Evolutionary conservation across 306 rosid genomes (phyloP).

Genomic region (Lathyrus sativus): DNA sequence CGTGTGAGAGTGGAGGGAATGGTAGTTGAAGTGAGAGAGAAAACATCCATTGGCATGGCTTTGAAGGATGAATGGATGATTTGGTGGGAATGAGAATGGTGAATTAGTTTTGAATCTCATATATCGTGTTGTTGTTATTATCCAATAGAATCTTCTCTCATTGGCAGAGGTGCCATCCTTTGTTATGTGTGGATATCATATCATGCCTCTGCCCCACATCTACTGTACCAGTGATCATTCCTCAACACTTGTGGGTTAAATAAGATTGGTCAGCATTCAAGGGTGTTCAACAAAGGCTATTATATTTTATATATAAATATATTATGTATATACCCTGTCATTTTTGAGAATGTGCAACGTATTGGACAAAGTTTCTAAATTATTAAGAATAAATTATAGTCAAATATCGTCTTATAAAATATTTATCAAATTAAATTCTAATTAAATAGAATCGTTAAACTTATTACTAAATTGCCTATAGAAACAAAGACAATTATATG

Average conservation of each 20-base stretch:
- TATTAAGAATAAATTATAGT: too few species aligned
- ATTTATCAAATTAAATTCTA: too few species aligned
- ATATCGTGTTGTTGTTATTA: conserved; percentile 9
- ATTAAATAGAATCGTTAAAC: too few species aligned
- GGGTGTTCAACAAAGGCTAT: background rate
- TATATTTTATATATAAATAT: too few species aligned
- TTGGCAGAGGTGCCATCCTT: conserved; percentile 43
- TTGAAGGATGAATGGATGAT: background rate
- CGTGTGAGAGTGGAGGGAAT: conserved; percentile 55
- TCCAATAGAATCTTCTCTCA: conserved; percentile 42
- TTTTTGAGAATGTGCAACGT: too few species aligned
- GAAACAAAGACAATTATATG: too few species aligned
- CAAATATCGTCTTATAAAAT: too few species aligned
- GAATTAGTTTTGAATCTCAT: conserved; percentile 25
- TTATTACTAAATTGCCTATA: too few species aligned
- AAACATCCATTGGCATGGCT: conserved; percentile 72
- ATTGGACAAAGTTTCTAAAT: too few species aligned
- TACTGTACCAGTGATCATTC: background rate
- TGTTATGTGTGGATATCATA: conserved; percentile 71
- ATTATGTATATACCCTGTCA: too few species aligned
- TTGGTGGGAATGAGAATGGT: conserved; percentile 17
- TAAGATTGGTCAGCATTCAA: background rate
- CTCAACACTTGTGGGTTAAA: background rate
- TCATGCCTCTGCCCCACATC: conserved; percentile 47
- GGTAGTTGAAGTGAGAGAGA: conserved; percentile 55